Evolutionary conservation across 2,329 filamentous ascomycete genomes (phyloP).

Genomic region (Xylaria digitata): DNA sequence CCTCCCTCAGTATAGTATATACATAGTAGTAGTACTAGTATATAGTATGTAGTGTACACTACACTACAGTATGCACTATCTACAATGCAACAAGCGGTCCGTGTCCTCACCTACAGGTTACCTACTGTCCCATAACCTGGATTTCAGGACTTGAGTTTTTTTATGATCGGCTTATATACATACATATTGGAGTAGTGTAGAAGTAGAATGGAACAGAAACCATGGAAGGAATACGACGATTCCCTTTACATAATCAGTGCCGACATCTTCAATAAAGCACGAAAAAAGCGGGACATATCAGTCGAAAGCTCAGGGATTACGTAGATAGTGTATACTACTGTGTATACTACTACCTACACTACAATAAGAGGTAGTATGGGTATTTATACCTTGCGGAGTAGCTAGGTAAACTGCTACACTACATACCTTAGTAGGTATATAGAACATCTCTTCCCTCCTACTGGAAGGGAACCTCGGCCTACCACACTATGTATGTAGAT

Average conservation of each 20-base stretch:
- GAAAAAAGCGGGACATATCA: not conserved
- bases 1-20: not conserved
- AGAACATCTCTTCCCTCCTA: too few species aligned
- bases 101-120: slow-evolving; percentile 14
- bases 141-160: slow-evolving; percentile 30
- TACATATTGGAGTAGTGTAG: not conserved
- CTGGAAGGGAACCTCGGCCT: too few species aligned
- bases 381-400: too few species aligned
- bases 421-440: too few species aligned
- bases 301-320: not conserved
- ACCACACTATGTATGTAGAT: too few species aligned
- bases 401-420: too few species aligned
- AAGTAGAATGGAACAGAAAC: not conserved
- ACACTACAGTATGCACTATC: too few species aligned
- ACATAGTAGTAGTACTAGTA: too few species aligned
- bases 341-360: too few species aligned
- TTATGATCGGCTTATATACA: not conserved
- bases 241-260: not conserved
- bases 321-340: not conserved
- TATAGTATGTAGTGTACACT: not conserved
- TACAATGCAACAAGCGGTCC: slow-evolving; percentile 14
- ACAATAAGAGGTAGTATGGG: too few species aligned
- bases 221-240: not conserved
- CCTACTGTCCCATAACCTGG: slow-evolving; percentile 41
- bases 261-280: not conserved